phyloP scores from a whole-genome alignment of 1,139 yeast genomes.

The Tardiomyces digboiensis region DNA sequence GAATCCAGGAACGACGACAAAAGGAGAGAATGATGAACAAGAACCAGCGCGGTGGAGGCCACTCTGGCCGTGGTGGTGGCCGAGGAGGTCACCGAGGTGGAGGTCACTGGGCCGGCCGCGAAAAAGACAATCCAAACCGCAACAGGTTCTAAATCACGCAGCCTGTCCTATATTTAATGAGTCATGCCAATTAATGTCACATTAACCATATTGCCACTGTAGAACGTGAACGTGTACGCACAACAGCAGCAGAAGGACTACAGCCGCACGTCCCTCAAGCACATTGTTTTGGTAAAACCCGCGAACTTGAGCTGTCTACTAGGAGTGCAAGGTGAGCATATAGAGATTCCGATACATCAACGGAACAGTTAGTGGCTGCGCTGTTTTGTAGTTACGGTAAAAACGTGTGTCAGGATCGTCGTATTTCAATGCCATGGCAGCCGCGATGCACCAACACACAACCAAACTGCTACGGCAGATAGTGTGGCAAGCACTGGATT shows the following conservation, averaged over 20 bases:
- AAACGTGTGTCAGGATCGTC: too few species aligned
- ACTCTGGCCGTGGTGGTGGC: conserved; percentile 16
- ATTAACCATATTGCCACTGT: too few species aligned
- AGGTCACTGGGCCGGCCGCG: conserved; percentile 7
- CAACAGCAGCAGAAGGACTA: too few species aligned
- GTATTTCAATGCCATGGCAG: neutral
- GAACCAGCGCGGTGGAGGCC: conserved; percentile 11
- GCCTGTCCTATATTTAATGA: neutral
- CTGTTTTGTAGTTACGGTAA: too few species aligned
- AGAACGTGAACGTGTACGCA: too few species aligned
- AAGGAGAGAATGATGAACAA: conserved; percentile 21
- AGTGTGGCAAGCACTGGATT: conserved; percentile 62
- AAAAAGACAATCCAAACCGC: conserved; percentile 7
- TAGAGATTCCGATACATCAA: too few species aligned
- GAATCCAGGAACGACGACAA: conserved; percentile 42
- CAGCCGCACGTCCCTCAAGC: too few species aligned
- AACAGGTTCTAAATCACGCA: conserved; percentile 2
- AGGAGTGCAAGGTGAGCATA: too few species aligned
- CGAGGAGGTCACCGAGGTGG: conserved; percentile 9
- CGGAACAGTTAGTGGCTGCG: too few species aligned
- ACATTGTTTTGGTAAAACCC: too few species aligned
- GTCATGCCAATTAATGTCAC: too few species aligned
- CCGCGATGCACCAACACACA: neutral
- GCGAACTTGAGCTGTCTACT: too few species aligned
- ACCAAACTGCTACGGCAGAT: conserved; percentile 17